Conservation (phyloP, 2,329 filamentous ascomycete genomes). For the Juglanconis sp. region DNA sequence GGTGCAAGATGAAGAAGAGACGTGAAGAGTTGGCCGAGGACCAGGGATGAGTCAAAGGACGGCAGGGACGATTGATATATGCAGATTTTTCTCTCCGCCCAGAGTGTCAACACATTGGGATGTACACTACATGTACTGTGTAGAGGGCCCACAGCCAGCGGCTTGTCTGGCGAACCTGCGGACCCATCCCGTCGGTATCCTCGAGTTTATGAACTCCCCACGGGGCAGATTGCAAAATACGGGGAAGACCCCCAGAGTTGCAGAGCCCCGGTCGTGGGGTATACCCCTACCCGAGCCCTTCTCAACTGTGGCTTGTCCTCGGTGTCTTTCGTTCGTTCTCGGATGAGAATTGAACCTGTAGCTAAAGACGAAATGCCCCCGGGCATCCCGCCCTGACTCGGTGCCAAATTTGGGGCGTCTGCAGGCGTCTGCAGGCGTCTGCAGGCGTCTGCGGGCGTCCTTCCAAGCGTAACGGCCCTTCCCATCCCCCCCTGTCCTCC, state of each 20-base stretch:
- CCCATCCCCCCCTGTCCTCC: background rate
- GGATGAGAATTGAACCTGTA: constrained; percentile 16
- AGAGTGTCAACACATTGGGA: background rate
- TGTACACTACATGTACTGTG: too few species aligned
- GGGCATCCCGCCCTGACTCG: background rate
- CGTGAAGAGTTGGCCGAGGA: background rate
- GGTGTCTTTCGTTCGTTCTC: background rate
- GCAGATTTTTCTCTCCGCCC: constrained; percentile 3
- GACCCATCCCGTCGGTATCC: constrained; percentile 2
- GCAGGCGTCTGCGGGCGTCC: too few species aligned
- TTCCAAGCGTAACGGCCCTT: too few species aligned
- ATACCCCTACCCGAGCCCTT: constrained; percentile 8
- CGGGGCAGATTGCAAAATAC: constrained; percentile 3
- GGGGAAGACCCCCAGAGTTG: constrained; percentile 13
- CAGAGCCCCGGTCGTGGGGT: background rate
- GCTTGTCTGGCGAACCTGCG: background rate
- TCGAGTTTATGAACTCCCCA: background rate
- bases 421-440: too few species aligned
- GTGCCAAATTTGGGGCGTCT: too few species aligned
- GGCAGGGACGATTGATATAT: constrained; percentile 13
- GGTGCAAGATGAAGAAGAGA: background rate
- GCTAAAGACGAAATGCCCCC: background rate
- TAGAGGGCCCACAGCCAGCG: too few species aligned
- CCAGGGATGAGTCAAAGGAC: background rate
- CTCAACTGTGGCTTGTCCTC: background rate